These are phyloP conservation scores for Blastomyces gilchristii DNA, from an alignment of 2,329 filamentous ascomycete species.

Conservation along the genomic window DNA sequence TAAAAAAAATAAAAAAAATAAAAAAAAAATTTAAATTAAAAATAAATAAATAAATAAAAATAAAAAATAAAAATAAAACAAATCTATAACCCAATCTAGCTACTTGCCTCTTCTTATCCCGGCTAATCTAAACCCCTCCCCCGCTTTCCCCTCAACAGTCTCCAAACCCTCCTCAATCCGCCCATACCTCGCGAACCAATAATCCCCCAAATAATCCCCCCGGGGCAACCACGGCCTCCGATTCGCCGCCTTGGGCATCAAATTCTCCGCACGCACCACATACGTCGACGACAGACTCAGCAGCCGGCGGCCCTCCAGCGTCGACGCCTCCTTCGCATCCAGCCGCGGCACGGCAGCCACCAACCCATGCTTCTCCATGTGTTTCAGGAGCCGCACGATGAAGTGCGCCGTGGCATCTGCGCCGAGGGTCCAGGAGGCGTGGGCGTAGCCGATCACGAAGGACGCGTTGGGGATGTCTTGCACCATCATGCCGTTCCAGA, in stretches of 20 bases:
- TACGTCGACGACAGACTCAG: slow-evolving; percentile 35
- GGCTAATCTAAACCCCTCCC: slow-evolving; percentile 22
- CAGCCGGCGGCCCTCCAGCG: slow-evolving; percentile 23
- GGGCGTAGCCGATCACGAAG: slow-evolving; percentile 36
- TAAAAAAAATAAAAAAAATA: no score
- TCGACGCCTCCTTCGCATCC: slow-evolving; percentile 11
- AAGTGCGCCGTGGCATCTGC: slow-evolving; percentile 35
- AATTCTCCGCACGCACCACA: slow-evolving; percentile 25
- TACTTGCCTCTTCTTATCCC: not conserved
- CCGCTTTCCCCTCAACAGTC: not conserved
- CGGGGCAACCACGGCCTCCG: slow-evolving; percentile 33
- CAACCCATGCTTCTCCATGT: slow-evolving; percentile 22
- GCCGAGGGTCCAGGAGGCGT: slow-evolving; percentile 38
- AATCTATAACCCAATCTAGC: no score
- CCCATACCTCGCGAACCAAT: slow-evolving; percentile 31
- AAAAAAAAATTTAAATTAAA: no score
- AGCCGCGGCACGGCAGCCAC: slow-evolving; percentile 24
- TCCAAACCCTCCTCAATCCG: slow-evolving; percentile 27
- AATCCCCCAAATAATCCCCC: slow-evolving; percentile 31
- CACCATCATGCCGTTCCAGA: slow-evolving; percentile 37
- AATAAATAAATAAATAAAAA: no score
- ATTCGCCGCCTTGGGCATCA: slow-evolving; percentile 31
- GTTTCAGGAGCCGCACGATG: slow-evolving; percentile 29
- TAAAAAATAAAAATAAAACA: no score
- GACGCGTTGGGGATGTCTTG: slow-evolving; percentile 37